Base-by-base conservation (phyloP, 495 filamentous ascomycete species). In the Cladorrhinum samala region DNA sequence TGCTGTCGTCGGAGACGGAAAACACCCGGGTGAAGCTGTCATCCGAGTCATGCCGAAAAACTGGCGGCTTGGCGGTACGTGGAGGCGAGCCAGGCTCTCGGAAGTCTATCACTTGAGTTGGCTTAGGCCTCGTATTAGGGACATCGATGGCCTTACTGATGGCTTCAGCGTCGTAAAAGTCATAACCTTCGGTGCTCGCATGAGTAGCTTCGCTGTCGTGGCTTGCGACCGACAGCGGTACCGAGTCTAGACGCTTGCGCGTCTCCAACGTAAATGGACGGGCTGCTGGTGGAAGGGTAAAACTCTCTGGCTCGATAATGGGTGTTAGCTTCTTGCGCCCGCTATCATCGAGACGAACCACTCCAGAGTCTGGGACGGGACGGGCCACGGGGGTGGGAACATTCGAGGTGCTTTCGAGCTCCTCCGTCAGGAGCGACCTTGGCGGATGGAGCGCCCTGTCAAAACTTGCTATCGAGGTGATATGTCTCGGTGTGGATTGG, bases 1-100 rank as follows among this genome's bases (percentile, higher is more conserved):
- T 60, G 44, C 81, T 83, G 16, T 83, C 80, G 11, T 83, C 82
- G 2, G 88, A 91, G 7, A 84, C 78, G n/a, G 85, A 90, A 64
- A 94, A 89, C 73, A 93, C 82, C 27, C 85, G 81, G 9, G 58
- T 53, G 57, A 89, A 89, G 58, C 87, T 91, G 54, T 92, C 89
- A 19, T 83, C 79, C 1, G 89, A 94, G 56, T 90, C 83, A 43
- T 86, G 84, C 18, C 86, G 77, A 19, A 77, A 61, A 17, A 83
- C 76, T 0, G 70, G 67, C 0, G 72, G 68, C 18, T 74, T 70
- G 16, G 68, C 57, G 25, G 21, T 37, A 18, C 52, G 49, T 14
- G 51, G 62, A 1, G 61, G 65, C 13, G 66, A 65, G 2, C 58
- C 54, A 2, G 57, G 53, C n/a, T 54, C 61, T 0, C 24, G 41